Percentiles rank a stretch among this genome's conserved stretches.
Evolutionary conservation across 768 basidiomycete genomes (phyloP).

Genomic region (Suillus ampliporus): DNA sequence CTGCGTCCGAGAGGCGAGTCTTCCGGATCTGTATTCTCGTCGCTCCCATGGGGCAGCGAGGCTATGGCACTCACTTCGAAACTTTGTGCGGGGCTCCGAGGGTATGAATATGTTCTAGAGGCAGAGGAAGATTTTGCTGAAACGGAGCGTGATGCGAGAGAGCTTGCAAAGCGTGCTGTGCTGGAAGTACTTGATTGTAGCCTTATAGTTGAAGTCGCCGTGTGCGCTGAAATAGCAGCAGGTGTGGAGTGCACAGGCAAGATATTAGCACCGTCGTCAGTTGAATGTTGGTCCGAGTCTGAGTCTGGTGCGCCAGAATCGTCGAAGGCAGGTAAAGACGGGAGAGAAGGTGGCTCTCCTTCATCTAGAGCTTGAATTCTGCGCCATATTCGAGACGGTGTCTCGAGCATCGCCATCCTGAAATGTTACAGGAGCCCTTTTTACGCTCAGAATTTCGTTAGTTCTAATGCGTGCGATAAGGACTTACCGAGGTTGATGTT

Average conservation of each 20-base stretch:
- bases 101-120: constrained; percentile 38
- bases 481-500: constrained; percentile 7
- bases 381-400: constrained; percentile 85
- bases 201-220: constrained; percentile 55
- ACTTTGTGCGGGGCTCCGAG: constrained; percentile 46
- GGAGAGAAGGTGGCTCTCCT: constrained; percentile 80
- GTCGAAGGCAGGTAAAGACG: constrained; percentile 75
- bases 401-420: constrained; percentile 65
- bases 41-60: constrained; percentile 48
- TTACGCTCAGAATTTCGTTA: background rate
- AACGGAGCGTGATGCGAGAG: constrained; percentile 51
- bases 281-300: constrained; percentile 42
- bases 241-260: constrained; percentile 75
- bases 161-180: constrained; percentile 56
- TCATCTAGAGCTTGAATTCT: constrained; percentile 80
- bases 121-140: constrained; percentile 39
- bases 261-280: constrained; percentile 48
- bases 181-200: constrained; percentile 58
- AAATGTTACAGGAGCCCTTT: background rate
- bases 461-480: background rate
- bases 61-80: constrained; percentile 68
- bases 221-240: constrained; percentile 52
- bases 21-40: constrained; percentile 43
- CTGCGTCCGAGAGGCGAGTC: constrained; percentile 47
- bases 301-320: constrained; percentile 55